A percentile compares a stretch with the other conserved stretches of the same genome.
Conservation (phyloP, 2,329 filamentous ascomycete species). For the Ophiognomonia clavigignenti-juglandacearum region DNA sequence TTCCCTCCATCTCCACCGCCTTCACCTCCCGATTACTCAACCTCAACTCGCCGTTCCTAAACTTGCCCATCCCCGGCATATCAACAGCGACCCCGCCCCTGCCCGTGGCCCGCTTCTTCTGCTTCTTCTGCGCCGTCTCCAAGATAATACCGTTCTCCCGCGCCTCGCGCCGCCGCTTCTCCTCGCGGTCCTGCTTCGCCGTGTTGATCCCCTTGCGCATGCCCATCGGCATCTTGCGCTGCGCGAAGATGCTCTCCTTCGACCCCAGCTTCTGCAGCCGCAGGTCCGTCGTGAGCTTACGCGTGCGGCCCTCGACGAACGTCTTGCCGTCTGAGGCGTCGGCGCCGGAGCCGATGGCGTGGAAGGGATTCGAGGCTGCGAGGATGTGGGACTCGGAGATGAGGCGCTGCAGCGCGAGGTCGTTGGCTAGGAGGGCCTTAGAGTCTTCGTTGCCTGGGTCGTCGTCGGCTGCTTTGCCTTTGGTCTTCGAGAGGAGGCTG, state of each 20-base stretch:
- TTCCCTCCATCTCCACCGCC: conserved; percentile 67
- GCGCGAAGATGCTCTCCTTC: conserved; percentile 67
- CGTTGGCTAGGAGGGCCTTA: conserved; percentile 75
- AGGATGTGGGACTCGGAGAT: conserved; percentile 90
- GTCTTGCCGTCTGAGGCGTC: conserved; percentile 32
- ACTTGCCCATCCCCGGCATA: conserved; percentile 72
- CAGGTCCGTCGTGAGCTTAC: conserved; percentile 78
- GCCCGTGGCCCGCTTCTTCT: conserved; percentile 42
- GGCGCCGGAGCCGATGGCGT: conserved; percentile 33
- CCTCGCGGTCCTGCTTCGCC: conserved; percentile 62
- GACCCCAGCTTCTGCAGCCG: conserved; percentile 77
- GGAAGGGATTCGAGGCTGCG: conserved; percentile 44
- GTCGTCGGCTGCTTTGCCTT: conserved; percentile 21
- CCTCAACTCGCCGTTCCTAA: conserved; percentile 73
- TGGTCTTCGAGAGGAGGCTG: conserved; percentile 9
- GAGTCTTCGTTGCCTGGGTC: conserved; percentile 50
- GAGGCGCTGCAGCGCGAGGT: conserved; percentile 85
- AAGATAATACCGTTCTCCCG: conserved; percentile 87
- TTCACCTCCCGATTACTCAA: conserved; percentile 73
- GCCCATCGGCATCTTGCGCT: conserved; percentile 84
- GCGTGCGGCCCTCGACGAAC: conserved; percentile 61
- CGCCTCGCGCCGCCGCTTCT: conserved; percentile 70
- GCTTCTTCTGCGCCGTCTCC: conserved; percentile 46
- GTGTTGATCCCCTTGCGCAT: conserved; percentile 79
- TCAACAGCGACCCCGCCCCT: conserved; percentile 57